Percentiles rank a stretch among this genome's conserved stretches.
phyloP scores from a whole-genome alignment of 2,329 filamentous ascomycete genomes.

The Dactylellina leptospora region DNA sequence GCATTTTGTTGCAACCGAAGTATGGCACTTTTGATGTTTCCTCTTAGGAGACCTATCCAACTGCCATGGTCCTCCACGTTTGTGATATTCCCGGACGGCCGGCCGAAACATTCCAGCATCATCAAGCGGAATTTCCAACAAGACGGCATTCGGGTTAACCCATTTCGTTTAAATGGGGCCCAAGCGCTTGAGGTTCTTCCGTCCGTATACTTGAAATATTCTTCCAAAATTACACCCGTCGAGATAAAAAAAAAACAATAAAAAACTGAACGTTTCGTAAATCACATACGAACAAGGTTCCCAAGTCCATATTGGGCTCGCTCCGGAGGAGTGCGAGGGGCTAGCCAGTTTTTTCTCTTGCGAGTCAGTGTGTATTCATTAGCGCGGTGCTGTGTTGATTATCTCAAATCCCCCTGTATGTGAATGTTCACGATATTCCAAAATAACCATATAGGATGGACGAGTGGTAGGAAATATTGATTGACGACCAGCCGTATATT shows the following conservation, averaged over 20 bases:
- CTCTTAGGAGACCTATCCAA: too few relatives aligned
- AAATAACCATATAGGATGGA: conserved; percentile 24
- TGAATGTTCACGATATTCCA: conserved; percentile 16
- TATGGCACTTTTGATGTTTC: too few relatives aligned
- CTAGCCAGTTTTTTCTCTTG: neutral
- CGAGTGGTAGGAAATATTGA: neutral
- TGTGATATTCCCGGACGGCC: conserved; percentile 13
- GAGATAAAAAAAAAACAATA: neutral
- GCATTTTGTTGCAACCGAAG: conserved; percentile 38
- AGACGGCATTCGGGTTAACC: too few relatives aligned
- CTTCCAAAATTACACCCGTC: conserved; percentile 25
- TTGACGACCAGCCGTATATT: conserved; percentile 9
- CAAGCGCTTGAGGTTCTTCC: neutral
- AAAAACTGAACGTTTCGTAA: too few relatives aligned
- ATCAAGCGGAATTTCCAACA: too few relatives aligned
- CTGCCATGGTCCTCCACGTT: neutral
- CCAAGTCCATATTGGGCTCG: too few relatives aligned
- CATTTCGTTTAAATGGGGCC: too few relatives aligned
- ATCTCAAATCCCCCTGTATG: conserved; percentile 36
- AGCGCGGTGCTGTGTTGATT: conserved; percentile 23
- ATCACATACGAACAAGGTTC: too few relatives aligned
- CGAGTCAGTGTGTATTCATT: conserved; percentile 32
- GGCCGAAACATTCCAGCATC: conserved; percentile 25
- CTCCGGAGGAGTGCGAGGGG: neutral
- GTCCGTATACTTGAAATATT: conserved; percentile 2